A percentile compares a stretch with the other conserved stretches of the same genome.
Evolutionary conservation across 2,329 filamentous ascomycete genomes (phyloP).

Genomic region (Neonectria sp.): DNA sequence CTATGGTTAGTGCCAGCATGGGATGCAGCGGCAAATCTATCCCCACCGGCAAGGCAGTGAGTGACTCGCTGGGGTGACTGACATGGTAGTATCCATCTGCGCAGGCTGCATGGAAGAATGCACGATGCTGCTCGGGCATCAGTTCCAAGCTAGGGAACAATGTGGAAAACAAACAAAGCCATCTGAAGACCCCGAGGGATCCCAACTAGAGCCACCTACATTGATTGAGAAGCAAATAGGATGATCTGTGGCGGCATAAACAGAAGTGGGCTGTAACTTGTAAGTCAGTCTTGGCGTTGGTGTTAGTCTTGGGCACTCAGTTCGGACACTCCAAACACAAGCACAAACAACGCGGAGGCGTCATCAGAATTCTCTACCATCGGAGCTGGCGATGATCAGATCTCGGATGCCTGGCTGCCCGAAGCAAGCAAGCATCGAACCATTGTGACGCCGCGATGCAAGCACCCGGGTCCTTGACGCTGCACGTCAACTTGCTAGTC

Average conservation of each 20-base stretch:
- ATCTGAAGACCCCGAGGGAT: conserved; percentile 3
- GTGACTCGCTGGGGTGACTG: conserved; percentile 12
- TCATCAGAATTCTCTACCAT: conserved; percentile 4
- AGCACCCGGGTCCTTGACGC: conserved; percentile 26
- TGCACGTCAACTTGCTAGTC: conserved; percentile 29
- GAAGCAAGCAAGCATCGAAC: conserved; percentile 35
- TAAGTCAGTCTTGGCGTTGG: not conserved
- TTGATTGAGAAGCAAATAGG: not conserved
- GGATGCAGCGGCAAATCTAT: conserved; percentile 25
- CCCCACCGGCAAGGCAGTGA: conserved; percentile 11
- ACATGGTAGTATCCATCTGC: conserved; percentile 21
- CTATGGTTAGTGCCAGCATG: conserved; percentile 21
- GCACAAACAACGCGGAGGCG: conserved; percentile 2
- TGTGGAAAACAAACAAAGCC: conserved; percentile 19
- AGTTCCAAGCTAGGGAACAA: conserved; percentile 1
- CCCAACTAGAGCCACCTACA: not conserved
- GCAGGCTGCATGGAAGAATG: conserved; percentile 25
- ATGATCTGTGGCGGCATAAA: not conserved
- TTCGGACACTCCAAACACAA: not conserved
- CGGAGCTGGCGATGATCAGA: conserved; percentile 19
- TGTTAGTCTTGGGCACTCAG: not conserved
- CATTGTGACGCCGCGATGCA: conserved; percentile 16
- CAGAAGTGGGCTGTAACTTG: not conserved
- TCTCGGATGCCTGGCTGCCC: conserved; percentile 20
- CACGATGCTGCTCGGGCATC: conserved; percentile 19